Base-by-base conservation (phyloP, 805 yeast species). In the Candida manassasensis region DNA sequence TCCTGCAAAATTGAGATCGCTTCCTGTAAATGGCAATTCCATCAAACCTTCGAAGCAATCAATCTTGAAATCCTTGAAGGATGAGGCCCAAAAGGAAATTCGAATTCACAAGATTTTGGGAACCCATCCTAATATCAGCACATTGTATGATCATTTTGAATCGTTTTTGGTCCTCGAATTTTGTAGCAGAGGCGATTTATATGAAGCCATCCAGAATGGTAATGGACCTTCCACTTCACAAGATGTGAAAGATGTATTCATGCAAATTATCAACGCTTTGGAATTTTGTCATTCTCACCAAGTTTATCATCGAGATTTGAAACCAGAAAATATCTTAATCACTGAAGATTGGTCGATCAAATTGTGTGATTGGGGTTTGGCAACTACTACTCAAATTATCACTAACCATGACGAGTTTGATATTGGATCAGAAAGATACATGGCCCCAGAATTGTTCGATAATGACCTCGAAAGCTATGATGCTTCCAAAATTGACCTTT, bases 401-500 rank as follows among this genome's bases (percentile, higher is more conserved):
- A 61, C 75, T 22, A 88, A 86, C 50, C 54, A 45, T 16, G 49
- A 43, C 32, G 72, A 66, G 40, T 84, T 87, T 55, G 95, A 85
- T 42, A 84, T 86, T 39, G 96, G 96, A 16, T 77, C 86, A 36
- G 95, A 86, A 59, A 71, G 95, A 42, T 88, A 88, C 59, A 88
- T 88, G 97, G 94, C 96, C 0, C 97, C 97, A 1, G 97, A 88
- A 53, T 61, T 87, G 38, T 81, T 87, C 52, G 95, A 87, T 36
- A 46, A 57, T 10, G 61, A 63, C 27, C 61, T 77, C 32, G 75
- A 74, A 22, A 64, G 70, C 28, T 89, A 88, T 55, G 83, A 82
- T 48, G 86, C 95, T 6, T 77, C 80, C 14, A 81, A 84, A 57
- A 81, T 84, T 34, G 96, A 88, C 60, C 67, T 88, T 32, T 88